These are phyloP conservation scores for Mallotus repandus DNA, from an alignment of 441 rosid genomes.

Conservation along the genomic window DNA sequence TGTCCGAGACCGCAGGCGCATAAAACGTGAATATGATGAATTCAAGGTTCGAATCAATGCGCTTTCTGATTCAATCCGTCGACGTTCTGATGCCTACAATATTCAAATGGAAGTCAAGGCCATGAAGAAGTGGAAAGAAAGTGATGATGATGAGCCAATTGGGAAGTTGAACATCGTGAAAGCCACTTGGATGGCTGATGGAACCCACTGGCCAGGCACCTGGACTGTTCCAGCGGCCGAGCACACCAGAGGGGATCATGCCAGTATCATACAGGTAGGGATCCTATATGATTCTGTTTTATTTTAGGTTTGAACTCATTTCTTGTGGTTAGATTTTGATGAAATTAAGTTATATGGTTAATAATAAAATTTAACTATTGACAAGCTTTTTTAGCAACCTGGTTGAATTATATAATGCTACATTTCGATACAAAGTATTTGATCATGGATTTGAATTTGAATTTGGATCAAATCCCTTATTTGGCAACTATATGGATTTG, in stretches of 20 bases:
- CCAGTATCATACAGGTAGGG: constrained; percentile 80
- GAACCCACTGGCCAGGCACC: constrained; percentile 94
- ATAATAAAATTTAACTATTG: too few relatives aligned
- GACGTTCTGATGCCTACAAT: constrained; percentile 81
- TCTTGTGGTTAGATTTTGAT: too few relatives aligned
- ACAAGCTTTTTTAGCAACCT: too few relatives aligned
- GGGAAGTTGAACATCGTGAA: constrained; percentile 49
- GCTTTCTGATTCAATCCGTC: constrained; percentile 66
- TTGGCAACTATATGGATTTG: too few relatives aligned
- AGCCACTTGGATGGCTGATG: constrained; percentile 97
- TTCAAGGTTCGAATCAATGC: constrained; percentile 85
- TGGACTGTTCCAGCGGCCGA: constrained; percentile 65
- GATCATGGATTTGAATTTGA: too few relatives aligned
- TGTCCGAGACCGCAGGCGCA: constrained; percentile 85
- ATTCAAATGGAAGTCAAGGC: constrained; percentile 75
- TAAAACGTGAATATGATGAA: constrained; percentile 89
- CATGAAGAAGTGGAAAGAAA: constrained; percentile 69
- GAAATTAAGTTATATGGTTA: too few relatives aligned
- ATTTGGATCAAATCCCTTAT: too few relatives aligned
- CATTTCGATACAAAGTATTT: too few relatives aligned
- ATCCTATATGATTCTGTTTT: not conserved
- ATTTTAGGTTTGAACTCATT: too few relatives aligned
- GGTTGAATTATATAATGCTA: too few relatives aligned
- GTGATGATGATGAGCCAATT: constrained; percentile 26
- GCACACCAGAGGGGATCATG: constrained; percentile 78